A percentile compares a stretch with the other conserved stretches of the same genome.
Conservation (phyloP, 1,284 basidiomycete genomes). For the Bondarzewia mesenterica region DNA sequence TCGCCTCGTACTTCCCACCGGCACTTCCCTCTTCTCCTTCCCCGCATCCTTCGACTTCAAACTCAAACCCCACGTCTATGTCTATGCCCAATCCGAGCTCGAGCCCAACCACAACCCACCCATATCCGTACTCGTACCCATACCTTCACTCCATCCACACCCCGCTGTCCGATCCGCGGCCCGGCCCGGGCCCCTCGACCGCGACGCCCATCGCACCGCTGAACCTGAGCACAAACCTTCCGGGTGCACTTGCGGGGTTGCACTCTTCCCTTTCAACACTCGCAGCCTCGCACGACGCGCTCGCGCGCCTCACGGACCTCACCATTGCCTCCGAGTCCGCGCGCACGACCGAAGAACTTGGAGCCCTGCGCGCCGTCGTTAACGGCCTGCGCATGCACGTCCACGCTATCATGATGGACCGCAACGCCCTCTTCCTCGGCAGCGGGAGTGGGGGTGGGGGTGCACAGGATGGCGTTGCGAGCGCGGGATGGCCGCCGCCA, state of each 20-base stretch:
- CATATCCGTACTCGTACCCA: conserved; percentile 3
- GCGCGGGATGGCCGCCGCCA: conserved; percentile 4
- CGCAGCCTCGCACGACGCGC: conserved; percentile 52
- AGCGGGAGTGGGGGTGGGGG: neutral
- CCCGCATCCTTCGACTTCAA: conserved; percentile 5
- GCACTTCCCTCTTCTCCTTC: conserved; percentile 10
- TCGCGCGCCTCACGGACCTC: conserved; percentile 56
- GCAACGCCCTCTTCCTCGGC: conserved; percentile 2
- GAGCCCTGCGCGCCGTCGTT: conserved; percentile 62
- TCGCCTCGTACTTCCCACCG: conserved; percentile 45
- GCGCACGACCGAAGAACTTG: conserved; percentile 40
- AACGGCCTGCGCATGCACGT: conserved; percentile 80
- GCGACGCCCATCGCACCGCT: conserved; percentile 2
- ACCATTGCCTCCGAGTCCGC: conserved; percentile 70
- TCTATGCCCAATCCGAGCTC: conserved; percentile 7
- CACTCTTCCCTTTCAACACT: conserved; percentile 54
- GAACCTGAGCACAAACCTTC: conserved; percentile 30
- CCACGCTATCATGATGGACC: conserved; percentile 14
- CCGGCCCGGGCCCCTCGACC: conserved; percentile 10
- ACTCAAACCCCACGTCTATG: conserved; percentile 6
- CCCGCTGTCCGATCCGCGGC: conserved; percentile 6
- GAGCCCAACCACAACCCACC: neutral
- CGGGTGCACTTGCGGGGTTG: conserved; percentile 49
- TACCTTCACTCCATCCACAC: neutral
- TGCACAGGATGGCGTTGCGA: neutral